Percentiles rank a stretch among this genome's conserved stretches.
These are phyloP conservation scores for Geotrichum klebahnii DNA, from an alignment of 1,139 yeast species.

Conservation along the genomic window DNA sequence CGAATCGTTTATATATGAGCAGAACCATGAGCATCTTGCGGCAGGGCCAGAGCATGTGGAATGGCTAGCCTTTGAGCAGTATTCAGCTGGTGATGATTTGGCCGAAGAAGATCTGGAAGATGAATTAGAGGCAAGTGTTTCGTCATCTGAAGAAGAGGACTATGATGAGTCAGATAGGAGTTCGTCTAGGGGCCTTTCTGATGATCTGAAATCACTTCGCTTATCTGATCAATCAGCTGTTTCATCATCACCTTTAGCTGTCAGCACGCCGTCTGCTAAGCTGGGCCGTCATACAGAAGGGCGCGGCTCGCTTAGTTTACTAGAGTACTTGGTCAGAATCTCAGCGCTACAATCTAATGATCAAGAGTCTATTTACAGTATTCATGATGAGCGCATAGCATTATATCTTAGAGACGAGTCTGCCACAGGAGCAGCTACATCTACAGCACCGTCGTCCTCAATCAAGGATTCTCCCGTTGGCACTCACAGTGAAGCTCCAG, in stretches of 20 bases:
- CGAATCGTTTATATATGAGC: slow-evolving; percentile 19
- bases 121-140: slow-evolving; percentile 24
- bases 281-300: neutral
- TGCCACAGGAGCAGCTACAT: slow-evolving; percentile 7
- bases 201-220: neutral
- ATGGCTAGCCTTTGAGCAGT: slow-evolving; percentile 55
- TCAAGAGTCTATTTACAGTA: slow-evolving; percentile 50
- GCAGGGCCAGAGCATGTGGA: slow-evolving; percentile 34
- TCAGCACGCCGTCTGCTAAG: neutral
- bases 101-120: slow-evolving; percentile 33
- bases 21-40: slow-evolving; percentile 1
- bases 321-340: slow-evolving; percentile 63
- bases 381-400: slow-evolving; percentile 64
- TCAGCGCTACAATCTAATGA: slow-evolving; percentile 62
- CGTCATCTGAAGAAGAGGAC: slow-evolving; percentile 22
- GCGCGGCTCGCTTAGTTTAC: slow-evolving; percentile 48
- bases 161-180: slow-evolving; percentile 24
- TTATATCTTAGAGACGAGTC: slow-evolving; percentile 60
- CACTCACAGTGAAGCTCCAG: neutral
- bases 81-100: slow-evolving; percentile 36
- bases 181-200: too few species aligned
- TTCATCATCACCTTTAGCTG: neutral
- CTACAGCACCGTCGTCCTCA: slow-evolving; percentile 11
- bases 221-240: neutral
- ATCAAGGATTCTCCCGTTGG: slow-evolving; percentile 12